These are phyloP conservation scores for Globisporangium recalcitrans DNA, from an alignment of 352 stramenopile genomes.

Conservation along the genomic window DNA sequence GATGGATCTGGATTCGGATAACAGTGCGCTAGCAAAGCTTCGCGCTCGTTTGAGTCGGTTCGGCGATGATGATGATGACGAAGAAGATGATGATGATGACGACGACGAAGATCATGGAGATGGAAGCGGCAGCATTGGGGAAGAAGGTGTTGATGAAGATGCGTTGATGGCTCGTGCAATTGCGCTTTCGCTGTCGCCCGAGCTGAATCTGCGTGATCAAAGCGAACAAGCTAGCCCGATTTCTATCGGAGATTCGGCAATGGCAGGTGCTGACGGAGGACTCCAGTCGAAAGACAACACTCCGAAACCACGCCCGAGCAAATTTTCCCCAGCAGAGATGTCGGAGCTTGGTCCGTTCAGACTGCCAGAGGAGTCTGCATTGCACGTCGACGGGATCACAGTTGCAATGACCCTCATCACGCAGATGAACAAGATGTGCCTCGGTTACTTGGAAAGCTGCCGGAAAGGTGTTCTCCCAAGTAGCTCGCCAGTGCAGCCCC, in stretches of 20 bases:
- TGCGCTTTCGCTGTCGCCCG: conserved; percentile 79
- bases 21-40: conserved; percentile 50
- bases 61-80: conserved; percentile 34
- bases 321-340: conserved; percentile 71
- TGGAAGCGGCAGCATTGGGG: conserved; percentile 38
- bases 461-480: conserved; percentile 57
- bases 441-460: conserved; percentile 73
- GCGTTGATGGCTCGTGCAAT: conserved; percentile 86
- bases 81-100: conserved; percentile 54
- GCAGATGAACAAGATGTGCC: conserved; percentile 61
- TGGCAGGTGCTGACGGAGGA: conserved; percentile 7
- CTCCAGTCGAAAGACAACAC: conserved; percentile 10
- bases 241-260: conserved; percentile 18
- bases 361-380: conserved; percentile 28
- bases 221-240: conserved; percentile 22
- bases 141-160: conserved; percentile 83
- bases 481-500: conserved; percentile 60
- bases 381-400: conserved; percentile 44
- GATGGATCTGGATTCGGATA: conserved; percentile 74
- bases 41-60: conserved; percentile 65
- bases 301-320: conserved; percentile 37
- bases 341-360: conserved; percentile 59
- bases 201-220: conserved; percentile 71
- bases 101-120: conserved; percentile 47
- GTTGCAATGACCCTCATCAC: conserved; percentile 50